phyloP scores from a whole-genome alignment of 176 grass and related monocot genomes.

The Carex cristatella region DNA sequence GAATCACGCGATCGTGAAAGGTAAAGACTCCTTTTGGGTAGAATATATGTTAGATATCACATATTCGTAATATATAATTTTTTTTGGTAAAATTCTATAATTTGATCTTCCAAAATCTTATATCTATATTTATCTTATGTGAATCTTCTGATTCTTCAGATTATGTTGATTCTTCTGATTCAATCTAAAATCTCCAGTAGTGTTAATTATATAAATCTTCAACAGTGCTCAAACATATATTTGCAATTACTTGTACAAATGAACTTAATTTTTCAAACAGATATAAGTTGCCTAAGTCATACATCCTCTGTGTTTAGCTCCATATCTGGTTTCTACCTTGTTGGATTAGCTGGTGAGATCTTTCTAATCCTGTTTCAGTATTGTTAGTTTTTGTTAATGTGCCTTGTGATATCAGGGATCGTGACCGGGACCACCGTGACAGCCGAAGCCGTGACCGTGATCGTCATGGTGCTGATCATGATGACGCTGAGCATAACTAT shows the following conservation, averaged over 20 bases:
- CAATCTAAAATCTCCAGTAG: background rate
- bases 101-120: no score
- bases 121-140: no score
- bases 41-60: background rate
- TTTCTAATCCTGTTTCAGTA: background rate
- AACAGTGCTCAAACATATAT: background rate
- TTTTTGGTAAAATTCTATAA: no score
- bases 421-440: slow-evolving; percentile 25
- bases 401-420: slow-evolving; percentile 32
- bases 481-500: slow-evolving; percentile 35
- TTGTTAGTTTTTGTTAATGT: background rate
- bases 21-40: background rate
- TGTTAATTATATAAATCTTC: background rate
- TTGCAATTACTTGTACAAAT: background rate
- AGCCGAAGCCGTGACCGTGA: slow-evolving; percentile 32
- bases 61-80: no score
- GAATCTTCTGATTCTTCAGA: no score
- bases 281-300: background rate
- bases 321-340: background rate
- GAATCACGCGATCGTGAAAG: slow-evolving; percentile 21
- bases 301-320: background rate
- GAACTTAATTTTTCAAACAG: background rate
- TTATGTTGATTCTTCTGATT: no score
- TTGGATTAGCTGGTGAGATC: background rate
- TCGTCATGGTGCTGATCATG: slow-evolving; percentile 38